Base-by-base conservation (phyloP, 495 filamentous ascomycete genomes). In the Patellaria atrata region DNA sequence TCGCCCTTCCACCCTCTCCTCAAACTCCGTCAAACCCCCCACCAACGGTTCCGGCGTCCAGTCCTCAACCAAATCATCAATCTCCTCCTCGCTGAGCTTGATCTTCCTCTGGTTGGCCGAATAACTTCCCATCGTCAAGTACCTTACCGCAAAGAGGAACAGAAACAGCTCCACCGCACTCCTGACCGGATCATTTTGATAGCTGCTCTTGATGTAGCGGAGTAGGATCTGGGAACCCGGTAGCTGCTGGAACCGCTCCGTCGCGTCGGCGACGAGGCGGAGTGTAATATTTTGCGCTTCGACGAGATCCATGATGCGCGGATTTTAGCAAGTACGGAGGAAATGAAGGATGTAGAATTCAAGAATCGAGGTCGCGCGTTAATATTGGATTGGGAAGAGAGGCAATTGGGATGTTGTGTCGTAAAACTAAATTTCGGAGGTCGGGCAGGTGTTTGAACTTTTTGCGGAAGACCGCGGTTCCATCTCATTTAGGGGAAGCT, bases 21-120 rank as follows among this genome's bases (percentile, higher is more conserved):
- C 86, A 28, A 86, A 62, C 1, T 66, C 45, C 10, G 77, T 83
- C 15, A 70, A 71, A 5, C 65, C 58, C 5, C 77, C 69, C 13
- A 94, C 85, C 10, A 99, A 65, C 3, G 89, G 85, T 55, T 99
- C 89, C 0, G 89, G 89, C 2, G 73, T 81, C 89, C 89, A 99
- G 42, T 99, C 89, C 29, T 91, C 87, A 13, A 99, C 82, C 16
- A 96, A 64, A 45, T 99, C 89, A 52, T 99, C 89, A 44, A 99
- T 87, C 59, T 99, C 89, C 69, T 80, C 43, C 32, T 20, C 23
- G 19, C 26, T n/a, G n/a, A n/a, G n/a, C n/a, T n/a, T n/a, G n/a
- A n/a, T n/a, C n/a, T n/a, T n/a, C n/a, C n/a, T n/a, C n/a, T n/a
- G n/a, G n/a, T n/a, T n/a, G n/a, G n/a, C n/a, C n/a, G n/a, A n/a